phyloP scores from a whole-genome alignment of 345 rosid genomes.

The Clausena lansium region DNA sequence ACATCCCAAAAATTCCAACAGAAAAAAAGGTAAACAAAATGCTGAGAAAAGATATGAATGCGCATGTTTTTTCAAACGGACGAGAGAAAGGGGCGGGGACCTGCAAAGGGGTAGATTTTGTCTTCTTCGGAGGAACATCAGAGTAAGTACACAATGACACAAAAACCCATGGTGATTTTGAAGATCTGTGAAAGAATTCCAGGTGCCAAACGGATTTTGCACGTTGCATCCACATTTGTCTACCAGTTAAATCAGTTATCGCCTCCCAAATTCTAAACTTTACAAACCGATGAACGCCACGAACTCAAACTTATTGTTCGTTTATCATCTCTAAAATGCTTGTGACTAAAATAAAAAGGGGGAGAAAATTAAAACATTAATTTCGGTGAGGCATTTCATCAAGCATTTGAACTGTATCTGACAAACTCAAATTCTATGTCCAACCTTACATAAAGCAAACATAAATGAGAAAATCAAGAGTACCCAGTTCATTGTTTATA shows the following conservation, averaged over 20 bases:
- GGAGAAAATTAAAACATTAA: not conserved
- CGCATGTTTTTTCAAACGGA: not conserved
- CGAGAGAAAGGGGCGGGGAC: conserved; percentile 14
- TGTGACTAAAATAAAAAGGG: not conserved
- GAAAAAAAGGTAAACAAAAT: not conserved
- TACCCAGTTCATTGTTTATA: not conserved
- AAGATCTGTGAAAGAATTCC: conserved; percentile 26
- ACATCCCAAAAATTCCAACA: conserved; percentile 4
- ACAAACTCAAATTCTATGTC: too few species aligned
- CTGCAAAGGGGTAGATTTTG: conserved; percentile 63
- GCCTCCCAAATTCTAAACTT: not conserved
- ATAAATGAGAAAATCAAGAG: not conserved
- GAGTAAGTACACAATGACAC: conserved; percentile 38
- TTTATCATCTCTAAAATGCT: not conserved
- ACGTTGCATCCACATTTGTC: conserved; percentile 41
- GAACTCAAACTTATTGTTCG: not conserved
- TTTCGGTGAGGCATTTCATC: conserved; percentile 11
- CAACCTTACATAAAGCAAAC: not conserved
- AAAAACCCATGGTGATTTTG: conserved; percentile 35
- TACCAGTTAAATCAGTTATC: not conserved
- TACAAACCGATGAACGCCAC: not conserved
- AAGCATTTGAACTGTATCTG: not conserved
- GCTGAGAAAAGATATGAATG: not conserved
- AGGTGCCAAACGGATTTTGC: conserved; percentile 25
- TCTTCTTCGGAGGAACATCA: conserved; percentile 34